These are phyloP conservation scores for Dillenia turbinata DNA, from an alignment of 164 flowering plant species.

Conservation along the genomic window DNA sequence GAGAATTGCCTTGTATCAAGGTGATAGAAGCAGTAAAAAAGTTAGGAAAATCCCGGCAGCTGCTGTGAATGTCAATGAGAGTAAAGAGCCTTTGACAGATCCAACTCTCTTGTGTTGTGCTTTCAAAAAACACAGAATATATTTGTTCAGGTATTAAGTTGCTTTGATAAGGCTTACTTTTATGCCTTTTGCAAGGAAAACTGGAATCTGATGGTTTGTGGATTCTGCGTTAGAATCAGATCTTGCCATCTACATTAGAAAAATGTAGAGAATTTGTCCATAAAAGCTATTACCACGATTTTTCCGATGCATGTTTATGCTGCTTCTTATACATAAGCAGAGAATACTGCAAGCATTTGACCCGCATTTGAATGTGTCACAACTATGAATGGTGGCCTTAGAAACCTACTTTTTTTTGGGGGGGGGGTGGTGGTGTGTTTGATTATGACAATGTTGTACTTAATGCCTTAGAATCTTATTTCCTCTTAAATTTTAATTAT, in stretches of 20 bases:
- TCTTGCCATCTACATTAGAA: too few species aligned
- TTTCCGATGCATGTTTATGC: too few species aligned
- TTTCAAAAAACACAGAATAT: slow-evolving; percentile 94
- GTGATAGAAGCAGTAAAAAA: slow-evolving; percentile 85
- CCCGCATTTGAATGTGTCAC: too few species aligned
- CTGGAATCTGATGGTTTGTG: too few species aligned
- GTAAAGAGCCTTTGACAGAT: slow-evolving; percentile 87
- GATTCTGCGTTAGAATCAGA: too few species aligned
- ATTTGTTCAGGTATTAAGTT: slow-evolving; percentile 70
- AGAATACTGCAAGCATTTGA: too few species aligned
- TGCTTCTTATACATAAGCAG: too few species aligned
- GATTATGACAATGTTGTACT: too few species aligned
- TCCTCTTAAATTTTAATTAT: not conserved
- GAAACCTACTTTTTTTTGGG: not conserved
- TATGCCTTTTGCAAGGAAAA: not conserved
- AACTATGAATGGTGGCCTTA: not conserved
- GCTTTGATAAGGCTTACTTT: not conserved
- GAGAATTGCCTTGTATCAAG: slow-evolving; percentile 91
- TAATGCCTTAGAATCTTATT: not conserved
- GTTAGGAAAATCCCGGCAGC: slow-evolving; percentile 84
- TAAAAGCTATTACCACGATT: too few species aligned
- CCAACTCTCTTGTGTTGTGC: slow-evolving; percentile 98
- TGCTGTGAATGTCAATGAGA: slow-evolving; percentile 87
- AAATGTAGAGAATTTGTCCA: too few species aligned
- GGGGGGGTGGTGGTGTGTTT: too few species aligned